Percentiles rank a stretch among this genome's conserved stretches.
phyloP scores from a whole-genome alignment of 2,329 filamentous ascomycete species.

The Fusarium duplospermum region DNA sequence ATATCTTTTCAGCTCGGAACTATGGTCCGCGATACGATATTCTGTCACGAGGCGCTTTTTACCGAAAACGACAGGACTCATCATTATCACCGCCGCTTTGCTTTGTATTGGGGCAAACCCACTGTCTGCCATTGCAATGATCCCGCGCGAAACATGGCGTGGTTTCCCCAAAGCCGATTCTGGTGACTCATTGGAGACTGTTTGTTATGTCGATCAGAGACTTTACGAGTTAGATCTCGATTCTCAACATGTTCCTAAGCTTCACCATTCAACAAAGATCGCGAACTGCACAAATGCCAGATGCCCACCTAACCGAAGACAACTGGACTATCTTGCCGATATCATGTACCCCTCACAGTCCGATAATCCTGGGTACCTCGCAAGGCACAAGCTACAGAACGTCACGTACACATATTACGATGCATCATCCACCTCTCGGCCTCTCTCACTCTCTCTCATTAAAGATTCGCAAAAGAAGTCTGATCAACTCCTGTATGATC shows the following conservation, averaged over 20 bases:
- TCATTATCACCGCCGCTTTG: background rate
- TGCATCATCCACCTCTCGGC: background rate
- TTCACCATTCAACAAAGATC: background rate
- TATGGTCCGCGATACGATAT: background rate
- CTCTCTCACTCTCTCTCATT: background rate
- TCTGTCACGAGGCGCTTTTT: accelerated
- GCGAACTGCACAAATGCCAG: background rate
- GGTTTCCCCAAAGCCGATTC: background rate
- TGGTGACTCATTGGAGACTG: background rate
- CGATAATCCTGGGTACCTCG: background rate
- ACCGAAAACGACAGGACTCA: background rate
- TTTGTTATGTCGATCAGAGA: background rate
- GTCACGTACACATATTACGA: background rate
- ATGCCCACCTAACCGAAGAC: background rate
- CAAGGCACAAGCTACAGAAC: background rate
- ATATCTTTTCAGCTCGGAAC: slow-evolving; percentile 8
- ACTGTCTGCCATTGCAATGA: slow-evolving; percentile 15
- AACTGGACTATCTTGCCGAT: background rate
- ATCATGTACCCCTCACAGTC: background rate
- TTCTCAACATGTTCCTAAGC: background rate
- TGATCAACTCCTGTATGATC: background rate
- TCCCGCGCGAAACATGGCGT: slow-evolving; percentile 15
- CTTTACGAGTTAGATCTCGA: background rate
- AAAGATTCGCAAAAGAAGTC: background rate
- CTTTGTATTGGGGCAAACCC: slow-evolving; percentile 4